phyloP scores from a whole-genome alignment of 768 basidiomycete species.

The Thelephora aurantiotincta region DNA sequence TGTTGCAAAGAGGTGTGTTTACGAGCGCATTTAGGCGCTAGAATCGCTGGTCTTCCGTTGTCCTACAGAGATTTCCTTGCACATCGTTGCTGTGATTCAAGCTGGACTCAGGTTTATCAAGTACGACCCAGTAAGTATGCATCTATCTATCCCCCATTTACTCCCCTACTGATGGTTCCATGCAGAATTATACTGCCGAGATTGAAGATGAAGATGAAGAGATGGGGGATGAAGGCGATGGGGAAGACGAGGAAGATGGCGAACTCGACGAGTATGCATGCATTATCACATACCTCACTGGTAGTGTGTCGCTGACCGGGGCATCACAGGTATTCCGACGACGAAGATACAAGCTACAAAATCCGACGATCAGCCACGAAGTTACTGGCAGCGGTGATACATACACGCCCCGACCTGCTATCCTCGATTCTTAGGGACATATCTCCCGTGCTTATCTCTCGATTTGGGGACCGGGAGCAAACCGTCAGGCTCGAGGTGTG shows the following conservation, averaged over 20 bases:
- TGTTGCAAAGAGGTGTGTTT: background rate
- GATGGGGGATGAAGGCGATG: slow-evolving; percentile 53
- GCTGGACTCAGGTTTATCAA: slow-evolving; percentile 71
- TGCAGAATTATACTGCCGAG: slow-evolving; percentile 61
- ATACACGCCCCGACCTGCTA: slow-evolving; percentile 83
- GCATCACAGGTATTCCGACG: slow-evolving; percentile 72
- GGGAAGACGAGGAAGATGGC: slow-evolving; percentile 70
- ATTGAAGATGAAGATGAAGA: slow-evolving; percentile 52
- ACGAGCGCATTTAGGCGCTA: slow-evolving; percentile 38
- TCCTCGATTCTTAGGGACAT: slow-evolving; percentile 67
- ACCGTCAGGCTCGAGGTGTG: slow-evolving; percentile 90
- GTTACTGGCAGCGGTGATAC: slow-evolving; percentile 70
- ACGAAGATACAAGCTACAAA: slow-evolving; percentile 97
- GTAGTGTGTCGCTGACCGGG: background rate
- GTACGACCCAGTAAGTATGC: slow-evolving; percentile 70
- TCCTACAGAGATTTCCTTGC: slow-evolving; percentile 68
- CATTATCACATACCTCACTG: slow-evolving; percentile 1
- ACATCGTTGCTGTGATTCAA: slow-evolving; percentile 52
- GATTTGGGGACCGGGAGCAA: slow-evolving; percentile 91
- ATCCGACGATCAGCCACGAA: slow-evolving; percentile 91
- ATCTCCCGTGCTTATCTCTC: slow-evolving; percentile 77
- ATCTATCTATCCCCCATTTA: background rate
- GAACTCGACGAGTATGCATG: slow-evolving; percentile 59
- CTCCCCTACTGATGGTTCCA: slow-evolving; percentile 3
- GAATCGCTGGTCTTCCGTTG: slow-evolving; percentile 78